Conservation (phyloP, 768 basidiomycete genomes). For the Amanita phalloides region DNA sequence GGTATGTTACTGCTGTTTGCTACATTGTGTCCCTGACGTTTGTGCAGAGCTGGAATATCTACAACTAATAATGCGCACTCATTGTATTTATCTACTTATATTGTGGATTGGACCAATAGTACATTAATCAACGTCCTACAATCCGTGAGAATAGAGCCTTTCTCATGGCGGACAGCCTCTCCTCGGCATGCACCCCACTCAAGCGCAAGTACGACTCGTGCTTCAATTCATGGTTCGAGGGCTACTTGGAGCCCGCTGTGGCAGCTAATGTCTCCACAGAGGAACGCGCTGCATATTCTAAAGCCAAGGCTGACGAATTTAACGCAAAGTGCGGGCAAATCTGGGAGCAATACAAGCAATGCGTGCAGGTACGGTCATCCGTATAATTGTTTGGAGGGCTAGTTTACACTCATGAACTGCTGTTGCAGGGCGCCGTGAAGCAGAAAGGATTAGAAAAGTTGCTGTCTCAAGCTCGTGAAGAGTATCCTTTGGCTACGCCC, state of each 20-base stretch:
- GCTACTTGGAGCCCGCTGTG: conserved; percentile 81
- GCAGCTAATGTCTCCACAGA: conserved; percentile 26
- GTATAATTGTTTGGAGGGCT: too few species aligned
- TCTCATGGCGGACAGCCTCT: conserved; percentile 71
- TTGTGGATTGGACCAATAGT: too few species aligned
- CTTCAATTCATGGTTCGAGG: conserved; percentile 98
- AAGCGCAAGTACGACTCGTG: conserved; percentile 89
- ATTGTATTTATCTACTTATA: too few species aligned
- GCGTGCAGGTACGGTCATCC: conserved; percentile 59
- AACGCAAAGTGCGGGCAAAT: conserved; percentile 74
- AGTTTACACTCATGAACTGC: not conserved
- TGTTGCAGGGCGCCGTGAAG: conserved; percentile 59
- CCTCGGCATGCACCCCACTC: conserved; percentile 77
- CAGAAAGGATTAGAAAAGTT: conserved; percentile 68
- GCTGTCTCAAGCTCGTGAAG: conserved; percentile 69
- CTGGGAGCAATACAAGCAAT: conserved; percentile 72
- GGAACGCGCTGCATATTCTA: conserved; percentile 50
- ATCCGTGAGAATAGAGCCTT: too few species aligned
- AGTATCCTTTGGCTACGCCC: conserved; percentile 63
- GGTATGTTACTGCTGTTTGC: conserved; percentile 20
- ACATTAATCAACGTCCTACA: too few species aligned
- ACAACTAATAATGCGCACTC: conserved; percentile 8
- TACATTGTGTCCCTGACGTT: not conserved
- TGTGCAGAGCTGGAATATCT: conserved; percentile 22
- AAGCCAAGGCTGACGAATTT: conserved; percentile 80